Evolutionary conservation across 345 rosid genomes (phyloP), one percentile per base, ranked within the genome.

Genomic region (Hypericum perforatum): DNA sequence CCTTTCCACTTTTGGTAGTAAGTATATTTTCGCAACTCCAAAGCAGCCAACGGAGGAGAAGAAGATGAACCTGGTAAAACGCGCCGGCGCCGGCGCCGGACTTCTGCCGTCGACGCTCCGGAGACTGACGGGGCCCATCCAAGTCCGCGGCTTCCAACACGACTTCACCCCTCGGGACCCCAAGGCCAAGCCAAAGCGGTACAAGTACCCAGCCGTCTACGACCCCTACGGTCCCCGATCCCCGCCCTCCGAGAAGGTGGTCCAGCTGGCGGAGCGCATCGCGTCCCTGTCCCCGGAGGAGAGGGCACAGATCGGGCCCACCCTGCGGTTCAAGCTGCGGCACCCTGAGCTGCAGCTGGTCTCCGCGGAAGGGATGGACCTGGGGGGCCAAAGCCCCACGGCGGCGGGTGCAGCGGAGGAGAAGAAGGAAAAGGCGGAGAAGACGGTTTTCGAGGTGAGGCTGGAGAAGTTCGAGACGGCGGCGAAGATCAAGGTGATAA

Each of bases 221-320:
- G 60, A 82, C 53, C 83, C 83, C 0, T 82, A 82, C 58, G 83
- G 83, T 45, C 83, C 77, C 3, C 71, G 68, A 52, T 71, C 83
- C n/a, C 76, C 78, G 0, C 82, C 89, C 7, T 73, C 74, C 0
- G 79, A 77, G 11, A 82, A 63, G 52, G 53, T 79, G 44, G 47
- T 77, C 52, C 70, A 73, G 62, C 78, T 82, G 55, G 89, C 81
- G 0, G 80, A 82, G 37, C 76, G 61, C 11, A 77, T 79, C 14
- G 78, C 74, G 10, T 60, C 78, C 9, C 37, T 77, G 15, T 12
- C 68, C 3, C 62, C 60, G 6, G 73, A 77, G 41, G 82, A 74
- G 42, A 65, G 73, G 16, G 9, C 41, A 32, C 78, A 74, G 56
- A 61, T 77, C 6, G 74, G 74, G 37, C 68, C 74, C 41, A 11